Percentiles rank a stretch among this genome's conserved stretches.
phyloP scores from a whole-genome alignment of 2,329 filamentous ascomycete species.

The Fusarium xyrophilum region DNA sequence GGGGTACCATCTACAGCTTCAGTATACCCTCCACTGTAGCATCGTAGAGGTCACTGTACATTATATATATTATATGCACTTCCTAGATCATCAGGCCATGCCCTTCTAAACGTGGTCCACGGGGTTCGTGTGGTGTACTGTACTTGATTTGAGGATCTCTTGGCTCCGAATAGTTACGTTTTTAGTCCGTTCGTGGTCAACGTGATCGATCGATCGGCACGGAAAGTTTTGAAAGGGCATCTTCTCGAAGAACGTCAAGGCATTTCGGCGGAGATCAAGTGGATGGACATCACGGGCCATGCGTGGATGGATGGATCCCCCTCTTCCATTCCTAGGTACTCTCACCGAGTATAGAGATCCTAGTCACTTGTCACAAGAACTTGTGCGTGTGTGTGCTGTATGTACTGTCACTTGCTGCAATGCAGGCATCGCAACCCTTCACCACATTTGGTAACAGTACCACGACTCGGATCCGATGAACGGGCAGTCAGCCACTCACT shows the following conservation, averaged over 20 bases:
- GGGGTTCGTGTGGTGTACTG: neutral
- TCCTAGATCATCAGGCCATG: neutral
- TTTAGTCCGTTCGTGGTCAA: neutral
- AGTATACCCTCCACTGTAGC: neutral
- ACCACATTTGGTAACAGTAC: neutral
- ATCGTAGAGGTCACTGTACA: neutral
- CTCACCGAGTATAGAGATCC: neutral
- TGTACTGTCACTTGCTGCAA: neutral
- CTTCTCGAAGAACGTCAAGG: neutral
- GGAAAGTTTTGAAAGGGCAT: neutral
- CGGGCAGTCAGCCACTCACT: neutral
- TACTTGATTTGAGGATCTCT: neutral
- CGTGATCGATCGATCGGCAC: slow-evolving; percentile 28
- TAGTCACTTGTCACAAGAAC: neutral
- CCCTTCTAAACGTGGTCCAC: neutral
- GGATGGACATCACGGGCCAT: too few species aligned
- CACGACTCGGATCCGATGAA: slow-evolving; percentile 13
- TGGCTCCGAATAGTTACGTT: neutral
- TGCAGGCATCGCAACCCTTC: slow-evolving; percentile 1
- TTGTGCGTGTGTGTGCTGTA: neutral
- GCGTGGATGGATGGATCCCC: neutral
- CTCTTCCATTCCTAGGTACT: neutral
- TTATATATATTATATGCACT: neutral
- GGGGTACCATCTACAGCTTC: neutral
- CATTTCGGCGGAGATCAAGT: slow-evolving; percentile 1